These are phyloP conservation scores for Graphilbum fragrans DNA, from an alignment of 2,329 filamentous ascomycete species.

Conservation along the genomic window DNA sequence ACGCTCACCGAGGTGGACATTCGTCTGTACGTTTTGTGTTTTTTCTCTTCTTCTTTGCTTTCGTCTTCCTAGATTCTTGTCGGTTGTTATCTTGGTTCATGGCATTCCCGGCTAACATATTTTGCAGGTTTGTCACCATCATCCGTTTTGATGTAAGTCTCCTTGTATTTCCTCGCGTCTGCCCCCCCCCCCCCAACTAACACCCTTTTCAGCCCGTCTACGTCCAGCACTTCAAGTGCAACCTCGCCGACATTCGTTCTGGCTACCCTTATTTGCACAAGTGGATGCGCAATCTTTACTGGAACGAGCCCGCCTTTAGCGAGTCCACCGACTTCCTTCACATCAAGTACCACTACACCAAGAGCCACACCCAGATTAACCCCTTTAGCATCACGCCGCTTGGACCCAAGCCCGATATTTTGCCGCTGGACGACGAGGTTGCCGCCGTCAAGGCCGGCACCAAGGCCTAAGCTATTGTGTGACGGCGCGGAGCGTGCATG, in stretches of 20 bases:
- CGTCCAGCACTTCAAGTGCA: constrained; percentile 82
- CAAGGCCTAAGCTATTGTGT: too few species aligned
- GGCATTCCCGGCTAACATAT: too few species aligned
- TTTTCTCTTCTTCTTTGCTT: constrained; percentile 5
- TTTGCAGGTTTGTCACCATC: constrained; percentile 49
- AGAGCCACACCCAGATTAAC: constrained; percentile 54
- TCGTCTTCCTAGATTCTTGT: background rate
- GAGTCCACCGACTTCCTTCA: constrained; percentile 87
- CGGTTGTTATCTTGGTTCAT: too few species aligned
- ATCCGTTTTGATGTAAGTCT: constrained; percentile 52
- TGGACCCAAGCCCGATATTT: constrained; percentile 71
- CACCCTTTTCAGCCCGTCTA: constrained; percentile 46
- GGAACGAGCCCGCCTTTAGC: constrained; percentile 65
- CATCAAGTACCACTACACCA: constrained; percentile 69
- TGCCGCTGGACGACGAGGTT: constrained; percentile 70
- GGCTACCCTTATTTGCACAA: constrained; percentile 71
- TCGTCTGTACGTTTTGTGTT: constrained; percentile 39
- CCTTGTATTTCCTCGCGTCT: background rate
- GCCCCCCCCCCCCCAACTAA: background rate
- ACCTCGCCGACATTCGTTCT: constrained; percentile 70
- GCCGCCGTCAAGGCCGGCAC: constrained; percentile 28
- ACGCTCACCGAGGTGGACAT: constrained; percentile 73
- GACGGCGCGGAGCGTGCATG: too few species aligned
- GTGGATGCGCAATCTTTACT: constrained; percentile 79
- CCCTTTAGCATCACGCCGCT: constrained; percentile 66